phyloP scores from a whole-genome alignment of 768 basidiomycete species.

The Paxillus involutus region DNA sequence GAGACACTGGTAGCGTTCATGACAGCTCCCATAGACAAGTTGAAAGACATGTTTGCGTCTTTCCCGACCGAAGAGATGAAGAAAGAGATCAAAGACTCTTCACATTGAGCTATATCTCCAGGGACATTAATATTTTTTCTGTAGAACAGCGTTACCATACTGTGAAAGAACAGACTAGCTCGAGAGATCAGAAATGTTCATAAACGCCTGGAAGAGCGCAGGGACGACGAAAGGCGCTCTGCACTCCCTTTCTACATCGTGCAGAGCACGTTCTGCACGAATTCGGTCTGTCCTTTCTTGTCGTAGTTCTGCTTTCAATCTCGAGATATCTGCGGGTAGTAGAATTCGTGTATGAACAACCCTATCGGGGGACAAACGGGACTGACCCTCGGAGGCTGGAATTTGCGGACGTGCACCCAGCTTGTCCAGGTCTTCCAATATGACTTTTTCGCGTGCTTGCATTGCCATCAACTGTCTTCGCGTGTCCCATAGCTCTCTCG shows the following conservation, averaged over 20 bases:
- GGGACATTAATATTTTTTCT: not conserved
- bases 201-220: conserved; percentile 53
- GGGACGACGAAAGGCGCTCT: conserved; percentile 56
- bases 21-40: conserved; percentile 55
- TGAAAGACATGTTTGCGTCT: conserved; percentile 53
- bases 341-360: not conserved
- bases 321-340: conserved; percentile 11
- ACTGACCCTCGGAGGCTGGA: not conserved
- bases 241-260: conserved; percentile 51
- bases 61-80: conserved; percentile 60
- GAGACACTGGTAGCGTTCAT: conserved; percentile 60
- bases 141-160: not conserved
- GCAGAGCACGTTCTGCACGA: conserved; percentile 45
- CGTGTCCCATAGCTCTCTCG: conserved; percentile 28
- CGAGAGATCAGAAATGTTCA: conserved; percentile 47
- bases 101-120: not conserved
- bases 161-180: conserved; percentile 10
- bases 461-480: conserved; percentile 23
- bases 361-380: not conserved
- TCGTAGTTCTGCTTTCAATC: conserved; percentile 35
- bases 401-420: conserved; percentile 9
- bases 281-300: conserved; percentile 36
- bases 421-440: conserved; percentile 22
- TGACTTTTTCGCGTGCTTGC: conserved; percentile 20
- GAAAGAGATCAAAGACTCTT: conserved; percentile 21